These are phyloP conservation scores for Parmelia sp. DNA, from an alignment of 495 filamentous ascomycete species.

Conservation along the genomic window DNA sequence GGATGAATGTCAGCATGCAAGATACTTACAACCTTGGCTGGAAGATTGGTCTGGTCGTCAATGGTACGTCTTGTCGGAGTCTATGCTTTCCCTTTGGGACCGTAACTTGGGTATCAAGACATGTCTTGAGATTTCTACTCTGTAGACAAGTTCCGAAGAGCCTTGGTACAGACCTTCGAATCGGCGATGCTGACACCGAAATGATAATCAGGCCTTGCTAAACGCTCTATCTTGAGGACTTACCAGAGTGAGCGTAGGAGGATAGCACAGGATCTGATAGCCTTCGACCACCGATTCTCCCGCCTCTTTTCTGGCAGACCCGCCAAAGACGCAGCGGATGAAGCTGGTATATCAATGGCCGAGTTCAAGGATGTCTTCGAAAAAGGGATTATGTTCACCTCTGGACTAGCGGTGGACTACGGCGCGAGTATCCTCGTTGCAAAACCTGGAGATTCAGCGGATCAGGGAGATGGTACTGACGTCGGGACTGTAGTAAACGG, in stretches of 20 bases:
- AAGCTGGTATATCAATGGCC: conserved; percentile 38
- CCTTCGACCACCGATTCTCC: conserved; percentile 60
- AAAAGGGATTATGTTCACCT: conserved; percentile 42
- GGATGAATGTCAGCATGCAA: conserved; percentile 67
- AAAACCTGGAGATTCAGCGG: conserved; percentile 28
- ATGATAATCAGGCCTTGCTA: conserved; percentile 42
- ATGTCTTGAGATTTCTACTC: too few relatives aligned
- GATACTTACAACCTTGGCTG: conserved; percentile 66
- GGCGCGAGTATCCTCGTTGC: conserved; percentile 37
- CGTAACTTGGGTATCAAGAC: too few relatives aligned
- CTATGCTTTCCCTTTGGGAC: too few relatives aligned
- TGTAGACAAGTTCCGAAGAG: too few relatives aligned
- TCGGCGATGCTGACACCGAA: too few relatives aligned
- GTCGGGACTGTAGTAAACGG: not conserved
- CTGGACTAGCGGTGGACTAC: conserved; percentile 43
- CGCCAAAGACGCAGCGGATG: conserved; percentile 32
- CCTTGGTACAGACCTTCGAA: too few relatives aligned
- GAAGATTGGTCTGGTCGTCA: conserved; percentile 61
- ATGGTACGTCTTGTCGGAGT: too few relatives aligned
- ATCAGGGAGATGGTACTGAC: conserved; percentile 19
- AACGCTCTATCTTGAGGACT: conserved; percentile 54
- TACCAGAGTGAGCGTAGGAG: conserved; percentile 63
- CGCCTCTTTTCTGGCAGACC: conserved; percentile 41
- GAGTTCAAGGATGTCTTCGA: conserved; percentile 46
- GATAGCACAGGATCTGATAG: conserved; percentile 67